Percentiles rank a stretch among this genome's conserved stretches.
phyloP scores from a whole-genome alignment of 208 protist species.

The Acanthamoeba healyi region DNA sequence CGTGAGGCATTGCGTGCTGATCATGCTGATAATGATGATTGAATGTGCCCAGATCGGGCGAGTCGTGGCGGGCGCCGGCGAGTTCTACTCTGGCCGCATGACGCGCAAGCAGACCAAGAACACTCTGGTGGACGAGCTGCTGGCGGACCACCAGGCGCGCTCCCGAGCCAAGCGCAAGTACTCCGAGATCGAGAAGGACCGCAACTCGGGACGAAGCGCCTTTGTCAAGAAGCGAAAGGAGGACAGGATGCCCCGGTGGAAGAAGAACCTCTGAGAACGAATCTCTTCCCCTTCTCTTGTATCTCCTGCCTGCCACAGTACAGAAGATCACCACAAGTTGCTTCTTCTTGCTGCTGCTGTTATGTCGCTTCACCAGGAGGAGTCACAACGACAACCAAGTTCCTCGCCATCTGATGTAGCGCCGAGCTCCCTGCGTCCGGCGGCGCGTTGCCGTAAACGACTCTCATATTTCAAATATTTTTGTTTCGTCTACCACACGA shows the following conservation, averaged over 20 bases:
- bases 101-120: conserved; percentile 8
- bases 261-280: conserved; percentile 62
- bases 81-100: conserved; percentile 63
- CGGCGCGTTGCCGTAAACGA: too few relatives aligned
- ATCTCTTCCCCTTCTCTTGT: too few relatives aligned
- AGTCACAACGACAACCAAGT: too few relatives aligned
- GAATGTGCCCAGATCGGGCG: neutral
- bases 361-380: too few relatives aligned
- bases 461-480: too few relatives aligned
- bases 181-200: neutral
- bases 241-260: conserved; percentile 24
- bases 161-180: conserved; percentile 51
- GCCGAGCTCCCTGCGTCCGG: too few relatives aligned
- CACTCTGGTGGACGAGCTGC: conserved; percentile 24
- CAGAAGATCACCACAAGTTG: too few relatives aligned
- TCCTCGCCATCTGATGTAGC: too few relatives aligned
- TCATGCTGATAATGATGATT: neutral
- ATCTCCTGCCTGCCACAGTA: too few relatives aligned
- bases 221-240: conserved; percentile 22
- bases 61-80: neutral
- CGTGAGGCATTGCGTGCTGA: neutral
- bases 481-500: too few relatives aligned
- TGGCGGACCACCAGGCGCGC: neutral
- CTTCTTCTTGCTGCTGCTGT: too few relatives aligned
- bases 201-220: neutral